A percentile compares a stretch with the other conserved stretches of the same genome.
These are phyloP conservation scores for Colletotrichum cereale DNA, from an alignment of 2,329 filamentous ascomycete species.

Conservation along the genomic window DNA sequence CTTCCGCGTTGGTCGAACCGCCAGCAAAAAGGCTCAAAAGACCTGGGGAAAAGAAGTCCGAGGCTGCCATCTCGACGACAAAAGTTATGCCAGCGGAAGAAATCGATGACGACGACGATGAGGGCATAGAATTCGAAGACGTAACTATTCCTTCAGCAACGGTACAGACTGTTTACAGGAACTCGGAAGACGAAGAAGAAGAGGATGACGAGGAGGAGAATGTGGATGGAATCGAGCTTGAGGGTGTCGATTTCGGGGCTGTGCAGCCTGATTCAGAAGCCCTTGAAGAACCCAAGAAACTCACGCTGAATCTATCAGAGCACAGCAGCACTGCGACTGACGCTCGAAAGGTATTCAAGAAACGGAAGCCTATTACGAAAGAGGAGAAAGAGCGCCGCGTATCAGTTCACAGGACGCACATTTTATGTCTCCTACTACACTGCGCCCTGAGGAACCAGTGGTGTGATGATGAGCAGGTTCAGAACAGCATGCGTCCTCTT, in stretches of 20 bases:
- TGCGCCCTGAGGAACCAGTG: slow-evolving; percentile 83
- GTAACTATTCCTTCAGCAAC: slow-evolving; percentile 61
- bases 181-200: slow-evolving; percentile 59
- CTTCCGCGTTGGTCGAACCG: slow-evolving; percentile 50
- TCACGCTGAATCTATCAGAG: slow-evolving; percentile 67
- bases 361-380: slow-evolving; percentile 65
- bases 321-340: slow-evolving; percentile 53
- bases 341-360: slow-evolving; percentile 50
- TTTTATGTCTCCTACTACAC: slow-evolving; percentile 86
- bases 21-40: slow-evolving; percentile 58
- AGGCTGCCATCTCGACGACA: slow-evolving; percentile 14
- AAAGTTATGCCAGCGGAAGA: slow-evolving; percentile 33
- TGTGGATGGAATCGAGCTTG: slow-evolving; percentile 59
- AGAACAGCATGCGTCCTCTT: slow-evolving; percentile 73
- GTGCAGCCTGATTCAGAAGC: slow-evolving; percentile 43
- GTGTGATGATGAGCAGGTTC: slow-evolving; percentile 83
- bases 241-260: slow-evolving; percentile 61
- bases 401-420: slow-evolving; percentile 86
- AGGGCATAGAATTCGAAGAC: slow-evolving; percentile 63
- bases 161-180: slow-evolving; percentile 63
- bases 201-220: slow-evolving; percentile 52
- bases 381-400: slow-evolving; percentile 70
- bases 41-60: slow-evolving; percentile 42
- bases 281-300: slow-evolving; percentile 49
- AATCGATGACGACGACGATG: slow-evolving; percentile 50